Evolutionary conservation across 2,329 filamentous ascomycete species (phyloP), one percentile per base, ranked within the genome.

Genomic region (Scedosporium boydii): DNA sequence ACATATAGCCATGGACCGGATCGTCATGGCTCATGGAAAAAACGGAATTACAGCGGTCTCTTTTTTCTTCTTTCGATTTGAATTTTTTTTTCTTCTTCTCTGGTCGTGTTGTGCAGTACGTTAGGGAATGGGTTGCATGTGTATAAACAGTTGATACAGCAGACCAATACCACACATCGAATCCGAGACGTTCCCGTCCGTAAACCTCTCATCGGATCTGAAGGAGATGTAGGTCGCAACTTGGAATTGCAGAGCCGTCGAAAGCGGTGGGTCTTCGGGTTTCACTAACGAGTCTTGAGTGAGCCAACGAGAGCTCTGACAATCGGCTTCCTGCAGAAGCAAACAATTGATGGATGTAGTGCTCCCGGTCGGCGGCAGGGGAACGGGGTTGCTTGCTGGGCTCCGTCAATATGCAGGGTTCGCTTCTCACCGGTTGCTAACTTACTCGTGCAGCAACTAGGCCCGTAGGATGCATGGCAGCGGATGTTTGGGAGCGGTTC

Each of bases 11-110:
- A 62, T 55, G 42, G 21, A 51, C 38, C 29, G 38, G 34, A 51
- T 60, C 34, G 59, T 29, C 12, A 9, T 61, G 56, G 27, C 56
- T 58, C 38, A 58, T 23, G 51, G 51, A 23, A 55, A 55, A 55
- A 34, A 34, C 14, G 51, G 51, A 55, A 55, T 27, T 27, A 55
- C 23, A 55, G 51, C 51, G 51, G 23, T 26, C 23, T 42, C 21
- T 38, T 38, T 58, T 9, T 57, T n/a, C n/a, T 58, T 58, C 34
- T 38, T 42, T 41, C 18, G 27, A 21, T n/a, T 58, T 38, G 16
- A 38, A 10, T 38, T 55, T 42, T 38, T 41, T 18, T 58, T 38
- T 58, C 6, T 57, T 42, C 34, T 58, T 58, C 34, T 41, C 26
- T 58, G n/a, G 21, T 58, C 16, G 16, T 57, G n/a, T 57, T 27